Evolutionary conservation across 768 basidiomycete genomes (phyloP), one percentile per base, ranked within the genome.

Genomic region (Hortiboletus flavorubellus): DNA sequence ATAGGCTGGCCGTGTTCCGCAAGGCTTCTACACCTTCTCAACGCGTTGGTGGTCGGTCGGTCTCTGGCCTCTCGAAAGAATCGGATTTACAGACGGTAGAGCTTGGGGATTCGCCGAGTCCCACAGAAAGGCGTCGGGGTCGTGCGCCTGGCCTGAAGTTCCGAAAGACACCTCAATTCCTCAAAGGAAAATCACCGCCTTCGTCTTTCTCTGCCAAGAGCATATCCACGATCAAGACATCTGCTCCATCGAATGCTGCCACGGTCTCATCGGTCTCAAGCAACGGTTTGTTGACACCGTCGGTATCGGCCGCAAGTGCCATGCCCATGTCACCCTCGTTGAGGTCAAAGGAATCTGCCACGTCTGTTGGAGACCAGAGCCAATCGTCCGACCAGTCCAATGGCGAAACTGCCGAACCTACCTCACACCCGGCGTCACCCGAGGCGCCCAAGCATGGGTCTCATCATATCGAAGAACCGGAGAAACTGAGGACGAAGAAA

Each of bases 1-100:
- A 95, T 68, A 79, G 83, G 54, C 76, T 96, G 51, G 85, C 89
- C 15, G 91, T 93, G 21, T 93, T 93, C 80, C 81, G 91, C 51
- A 93, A 92, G 68, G 78, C 80, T n/a, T 84, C 86, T 14, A 87
- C 85, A 11, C 84, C 87, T 5, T 75, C 76, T 41, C 75, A 79
- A 46, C 75, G 79, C 12, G 62, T 74, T 15, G 68, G 64, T 3
- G 73, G 76, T 7, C 77, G 83, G 23, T 78, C 80, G 8, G 73
- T 79, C 56, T 87, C 88, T 18, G 83, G 81, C 26, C 68, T 80
- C 59, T 88, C 86, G 35, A 78, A 78, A 30, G 76, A 76, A 18
- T 82, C 82, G 9, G 80, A 84, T 38, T 49, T 72, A 8, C 71
- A 72, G 9, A 59, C 64, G 5, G 63, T 74, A 15, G 79, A 79